Evolutionary conservation across 2,329 filamentous ascomycete genomes (phyloP).

Genomic region (Nemania bipapillata): DNA sequence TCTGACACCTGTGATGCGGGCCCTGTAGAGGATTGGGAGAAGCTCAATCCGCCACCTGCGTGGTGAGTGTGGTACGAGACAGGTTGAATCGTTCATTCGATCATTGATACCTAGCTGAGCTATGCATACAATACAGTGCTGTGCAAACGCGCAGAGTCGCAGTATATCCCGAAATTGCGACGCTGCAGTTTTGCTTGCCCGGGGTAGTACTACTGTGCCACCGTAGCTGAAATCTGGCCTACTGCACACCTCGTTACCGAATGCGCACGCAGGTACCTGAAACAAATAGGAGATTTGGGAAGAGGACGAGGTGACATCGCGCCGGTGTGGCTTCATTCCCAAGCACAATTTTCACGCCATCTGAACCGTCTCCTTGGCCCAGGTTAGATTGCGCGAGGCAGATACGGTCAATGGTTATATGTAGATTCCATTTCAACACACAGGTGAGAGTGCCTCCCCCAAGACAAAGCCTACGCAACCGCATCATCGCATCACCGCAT

Average conservation of each 20-base stretch:
- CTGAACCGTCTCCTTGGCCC: slow-evolving; percentile 14
- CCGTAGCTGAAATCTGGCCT: slow-evolving; percentile 29
- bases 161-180: slow-evolving; percentile 27
- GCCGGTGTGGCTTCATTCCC: slow-evolving; percentile 8
- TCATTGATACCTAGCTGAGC: not conserved
- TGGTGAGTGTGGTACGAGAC: not conserved
- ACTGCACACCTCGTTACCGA: slow-evolving; percentile 24
- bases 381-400: slow-evolving; percentile 22
- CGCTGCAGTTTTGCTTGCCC: slow-evolving; percentile 3
- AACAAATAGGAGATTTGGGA: slow-evolving; percentile 22
- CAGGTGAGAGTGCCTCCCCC: not conserved
- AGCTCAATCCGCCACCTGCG: not conserved
- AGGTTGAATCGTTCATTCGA: not conserved
- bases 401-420: not conserved
- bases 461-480: not conserved
- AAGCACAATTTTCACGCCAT: slow-evolving; percentile 17
- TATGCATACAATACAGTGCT: not conserved
- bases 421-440: not conserved
- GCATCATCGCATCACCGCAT: too few relatives aligned
- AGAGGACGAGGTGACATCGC: slow-evolving; percentile 26
- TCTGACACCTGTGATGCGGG: not conserved
- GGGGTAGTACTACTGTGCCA: slow-evolving; percentile 31
- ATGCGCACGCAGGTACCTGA: slow-evolving; percentile 25
- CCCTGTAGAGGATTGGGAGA: not conserved
- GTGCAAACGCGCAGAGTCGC: slow-evolving; percentile 11